A percentile compares a stretch with the other conserved stretches of the same genome.
These are phyloP conservation scores for Globisporangium viniferum DNA, from an alignment of 352 stramenopile genomes.

Conservation along the genomic window DNA sequence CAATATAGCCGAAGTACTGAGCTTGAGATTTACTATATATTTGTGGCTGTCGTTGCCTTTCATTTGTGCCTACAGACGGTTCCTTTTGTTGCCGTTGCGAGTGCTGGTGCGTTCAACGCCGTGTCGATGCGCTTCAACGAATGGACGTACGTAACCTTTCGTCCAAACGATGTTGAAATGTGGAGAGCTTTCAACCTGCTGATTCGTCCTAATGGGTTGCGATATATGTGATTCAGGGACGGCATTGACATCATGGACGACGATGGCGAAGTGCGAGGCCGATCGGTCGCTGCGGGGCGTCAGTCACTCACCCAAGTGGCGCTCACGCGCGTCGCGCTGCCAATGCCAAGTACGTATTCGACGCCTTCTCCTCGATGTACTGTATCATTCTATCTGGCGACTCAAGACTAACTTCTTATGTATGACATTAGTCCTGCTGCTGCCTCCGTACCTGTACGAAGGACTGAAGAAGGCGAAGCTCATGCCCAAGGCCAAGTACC, in stretches of 20 bases:
- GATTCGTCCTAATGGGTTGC: neutral
- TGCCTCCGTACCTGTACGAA: conserved; percentile 81
- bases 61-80: conserved; percentile 52
- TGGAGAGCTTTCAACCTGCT: neutral
- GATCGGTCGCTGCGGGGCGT: conserved; percentile 70
- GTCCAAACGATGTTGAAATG: neutral
- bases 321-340: conserved; percentile 72
- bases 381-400: neutral
- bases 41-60: neutral
- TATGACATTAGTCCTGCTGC: conserved; percentile 56
- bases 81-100: conserved; percentile 80
- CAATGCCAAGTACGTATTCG: conserved; percentile 62
- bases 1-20: neutral
- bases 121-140: conserved; percentile 89
- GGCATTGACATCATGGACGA: conserved; percentile 85
- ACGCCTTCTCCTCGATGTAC: conserved; percentile 1
- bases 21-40: neutral
- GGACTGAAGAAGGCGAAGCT: conserved; percentile 69
- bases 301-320: conserved; percentile 80
- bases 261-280: conserved; percentile 72
- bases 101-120: conserved; percentile 80
- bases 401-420: neutral
- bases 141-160: conserved; percentile 49
- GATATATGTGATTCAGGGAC: conserved; percentile 33
- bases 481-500: conserved; percentile 69